Percentiles rank a stretch among this genome's conserved stretches.
These are phyloP conservation scores for Nakazawaea laoshanensis DNA, from an alignment of 805 yeast species.

Conservation along the genomic window DNA sequence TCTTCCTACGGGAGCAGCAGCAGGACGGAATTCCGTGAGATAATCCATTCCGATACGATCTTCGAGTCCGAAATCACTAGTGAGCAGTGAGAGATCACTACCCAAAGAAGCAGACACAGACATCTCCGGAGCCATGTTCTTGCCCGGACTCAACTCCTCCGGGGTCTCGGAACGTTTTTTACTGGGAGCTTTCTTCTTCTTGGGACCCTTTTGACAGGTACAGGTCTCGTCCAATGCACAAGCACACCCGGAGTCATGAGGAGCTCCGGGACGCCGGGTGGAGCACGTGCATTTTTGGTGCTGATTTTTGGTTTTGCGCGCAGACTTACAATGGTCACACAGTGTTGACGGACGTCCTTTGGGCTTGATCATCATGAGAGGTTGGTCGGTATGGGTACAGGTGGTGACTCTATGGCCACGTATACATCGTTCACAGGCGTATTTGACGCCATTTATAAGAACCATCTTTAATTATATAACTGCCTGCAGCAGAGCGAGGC, in stretches of 20 bases:
- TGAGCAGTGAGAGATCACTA: too few species aligned
- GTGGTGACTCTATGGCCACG: constrained; percentile 95
- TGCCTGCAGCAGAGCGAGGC: too few species aligned
- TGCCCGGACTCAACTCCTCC: too few species aligned
- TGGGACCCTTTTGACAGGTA: constrained; percentile 17
- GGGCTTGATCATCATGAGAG: constrained; percentile 87
- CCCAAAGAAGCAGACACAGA: too few species aligned
- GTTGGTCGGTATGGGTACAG: constrained; percentile 87
- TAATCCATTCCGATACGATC: constrained; percentile 9
- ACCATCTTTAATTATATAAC: too few species aligned
- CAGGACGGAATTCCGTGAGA: constrained; percentile 8
- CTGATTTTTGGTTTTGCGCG: constrained; percentile 55
- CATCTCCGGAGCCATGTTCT: too few species aligned
- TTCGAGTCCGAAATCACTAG: too few species aligned
- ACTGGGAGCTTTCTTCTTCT: constrained; percentile 13
- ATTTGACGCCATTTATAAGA: constrained; percentile 82
- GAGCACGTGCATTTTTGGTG: constrained; percentile 71
- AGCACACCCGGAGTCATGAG: constrained; percentile 19
- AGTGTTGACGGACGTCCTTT: constrained; percentile 95
- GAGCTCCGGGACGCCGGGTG: constrained; percentile 28
- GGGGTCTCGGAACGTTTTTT: too few species aligned
- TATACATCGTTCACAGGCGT: constrained; percentile 93
- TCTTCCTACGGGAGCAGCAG: constrained; percentile 1
- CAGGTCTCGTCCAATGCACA: constrained; percentile 23
- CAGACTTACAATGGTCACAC: constrained; percentile 77